Base-by-base conservation (phyloP, 208 protist genomes). In the Strigomonas culicis region DNA sequence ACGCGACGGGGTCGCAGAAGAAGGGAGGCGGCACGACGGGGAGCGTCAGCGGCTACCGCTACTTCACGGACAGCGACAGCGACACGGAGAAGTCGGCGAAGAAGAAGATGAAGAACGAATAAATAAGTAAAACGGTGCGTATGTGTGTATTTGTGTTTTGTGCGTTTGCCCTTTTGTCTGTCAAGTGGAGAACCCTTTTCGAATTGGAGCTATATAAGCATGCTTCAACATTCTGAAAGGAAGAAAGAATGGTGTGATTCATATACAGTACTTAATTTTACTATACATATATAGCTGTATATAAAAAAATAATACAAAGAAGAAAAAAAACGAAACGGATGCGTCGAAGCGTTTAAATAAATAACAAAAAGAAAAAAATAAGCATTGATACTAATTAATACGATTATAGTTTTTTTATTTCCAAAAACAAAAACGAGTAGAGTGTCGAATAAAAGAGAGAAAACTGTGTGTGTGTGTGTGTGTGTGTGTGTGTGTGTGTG, bases 11-110 rank as follows among this genome's bases (percentile, higher is more conserved):
- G 21, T 34, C 30, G 25, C 7, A 17, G 25, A 50, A 36, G 31
- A 46, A 77, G 63, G 58, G 78, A 67, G 63, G 86, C 84, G 55
- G 80, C 60, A 52, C 71, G 72, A 66, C 63, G 61, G 53, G 59
- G 28, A 47, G 28, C 34, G 27, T 19, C 7, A 67, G 51, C 36
- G 36, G 50, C 10, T 50, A 59, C 34, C 58, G 25, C 55, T 30
- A 66, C 34, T 73, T 78, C 59, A 72, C 72, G 30, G 59, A 21
- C n/a, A 60, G 55, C 17, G 55, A 60, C n/a, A 30, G 30, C 4
- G 55, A 60, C 44, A 31, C 31, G 27, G 65, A 57, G 62, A 70
- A 55, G 58, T 72, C 55, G 47, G 62, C 39, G 19, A 85, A 76
- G 30, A 64, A 75, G 50, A 59, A 51, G 49, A 25, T 56, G 53